These are phyloP conservation scores for Leishmania gerbilli DNA, from an alignment of 208 protist species.

Conservation along the genomic window DNA sequence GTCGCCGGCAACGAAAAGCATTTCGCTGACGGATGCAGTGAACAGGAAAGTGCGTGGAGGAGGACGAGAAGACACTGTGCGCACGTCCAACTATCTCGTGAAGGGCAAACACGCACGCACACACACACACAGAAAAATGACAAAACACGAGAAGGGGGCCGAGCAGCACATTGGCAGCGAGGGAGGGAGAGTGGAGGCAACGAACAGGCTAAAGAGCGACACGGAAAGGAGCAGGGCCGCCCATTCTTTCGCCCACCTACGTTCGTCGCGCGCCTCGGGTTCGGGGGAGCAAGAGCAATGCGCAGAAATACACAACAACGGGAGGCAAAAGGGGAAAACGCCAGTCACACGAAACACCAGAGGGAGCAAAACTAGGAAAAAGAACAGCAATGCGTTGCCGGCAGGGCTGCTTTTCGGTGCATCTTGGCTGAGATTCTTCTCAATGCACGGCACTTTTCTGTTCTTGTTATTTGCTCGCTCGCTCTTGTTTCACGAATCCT, in stretches of 20 bases:
- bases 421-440: not conserved
- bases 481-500: not conserved
- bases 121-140: not conserved
- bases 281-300: not conserved
- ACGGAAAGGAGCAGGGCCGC: not conserved
- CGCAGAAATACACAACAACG: not conserved
- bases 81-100: not conserved
- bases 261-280: not conserved
- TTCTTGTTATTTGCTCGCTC: not conserved
- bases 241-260: not conserved
- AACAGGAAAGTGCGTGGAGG: not conserved
- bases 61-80: not conserved
- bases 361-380: conserved; percentile 22
- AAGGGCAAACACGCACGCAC: not conserved
- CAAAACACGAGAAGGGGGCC: not conserved
- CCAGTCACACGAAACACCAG: not conserved
- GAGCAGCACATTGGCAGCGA: not conserved
- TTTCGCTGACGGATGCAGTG: not conserved
- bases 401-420: not conserved
- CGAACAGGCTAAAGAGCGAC: no score
- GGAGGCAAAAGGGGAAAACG: not conserved
- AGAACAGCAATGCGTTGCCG: conserved; percentile 11
- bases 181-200: not conserved
- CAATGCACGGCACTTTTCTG: not conserved
- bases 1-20: not conserved